Evolutionary conservation across 1,284 basidiomycete species (phyloP).

Genomic region (Ceratobasidium sp.): DNA sequence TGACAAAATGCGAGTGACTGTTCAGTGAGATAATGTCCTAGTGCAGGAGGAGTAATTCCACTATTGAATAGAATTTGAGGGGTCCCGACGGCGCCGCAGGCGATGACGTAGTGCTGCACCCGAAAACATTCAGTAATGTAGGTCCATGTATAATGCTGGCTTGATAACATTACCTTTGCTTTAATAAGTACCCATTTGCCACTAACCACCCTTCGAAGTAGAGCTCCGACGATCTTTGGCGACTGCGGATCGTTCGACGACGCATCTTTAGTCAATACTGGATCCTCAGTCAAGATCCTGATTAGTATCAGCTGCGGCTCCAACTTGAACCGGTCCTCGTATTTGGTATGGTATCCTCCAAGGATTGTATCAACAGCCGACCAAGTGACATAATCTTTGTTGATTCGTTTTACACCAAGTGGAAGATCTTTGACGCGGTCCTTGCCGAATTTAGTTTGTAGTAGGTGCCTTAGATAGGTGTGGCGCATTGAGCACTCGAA

Average conservation of each 20-base stretch:
- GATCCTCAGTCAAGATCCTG: background rate
- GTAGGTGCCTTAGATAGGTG: constrained; percentile 21
- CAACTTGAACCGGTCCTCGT: constrained; percentile 6
- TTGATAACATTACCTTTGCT: constrained; percentile 3
- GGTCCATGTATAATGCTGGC: too few species aligned
- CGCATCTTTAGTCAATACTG: too few species aligned
- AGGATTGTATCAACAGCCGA: background rate
- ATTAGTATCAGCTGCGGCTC: constrained; percentile 1
- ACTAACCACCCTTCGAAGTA: background rate
- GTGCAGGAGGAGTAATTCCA: constrained; percentile 6
- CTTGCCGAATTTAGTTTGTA: too few species aligned
- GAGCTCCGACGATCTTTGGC: background rate
- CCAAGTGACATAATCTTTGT: constrained; percentile 36
- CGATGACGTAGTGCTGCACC: constrained; percentile 33
- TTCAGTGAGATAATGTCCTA: constrained; percentile 37
- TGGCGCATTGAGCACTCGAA: constrained; percentile 38
- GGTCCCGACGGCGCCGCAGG: constrained; percentile 37
- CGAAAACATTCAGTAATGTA: background rate
- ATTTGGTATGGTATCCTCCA: background rate
- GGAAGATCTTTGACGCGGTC: constrained; percentile 22
- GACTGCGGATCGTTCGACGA: background rate
- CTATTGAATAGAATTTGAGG: constrained; percentile 47
- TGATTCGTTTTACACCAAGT: constrained; percentile 40
- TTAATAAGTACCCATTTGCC: background rate
- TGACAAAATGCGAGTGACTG: constrained; percentile 47